Percentiles rank a stretch among this genome's conserved stretches.
These are phyloP conservation scores for Thermomucor indicae-seudaticae DNA, from an alignment of 371 early-diverging fungal species.

Conservation along the genomic window DNA sequence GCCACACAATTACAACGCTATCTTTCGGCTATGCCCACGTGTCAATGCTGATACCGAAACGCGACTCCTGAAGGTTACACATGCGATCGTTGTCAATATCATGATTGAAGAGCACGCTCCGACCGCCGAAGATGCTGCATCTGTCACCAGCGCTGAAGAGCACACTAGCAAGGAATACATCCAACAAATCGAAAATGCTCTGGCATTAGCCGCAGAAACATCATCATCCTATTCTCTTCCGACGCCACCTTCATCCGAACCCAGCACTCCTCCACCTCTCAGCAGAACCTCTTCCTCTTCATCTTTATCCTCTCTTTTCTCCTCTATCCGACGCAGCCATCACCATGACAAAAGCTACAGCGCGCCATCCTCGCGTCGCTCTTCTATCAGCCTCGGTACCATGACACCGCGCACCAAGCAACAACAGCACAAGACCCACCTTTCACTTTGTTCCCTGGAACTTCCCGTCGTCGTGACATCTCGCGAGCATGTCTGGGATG, in stretches of 20 bases:
- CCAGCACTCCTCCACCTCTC: constrained; percentile 23
- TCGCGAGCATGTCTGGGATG: constrained; percentile 36
- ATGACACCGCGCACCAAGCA: background rate
- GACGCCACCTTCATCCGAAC: constrained; percentile 14
- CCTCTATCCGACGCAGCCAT: constrained; percentile 5
- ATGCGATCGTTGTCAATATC: constrained; percentile 22
- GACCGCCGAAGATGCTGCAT: background rate
- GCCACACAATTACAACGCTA: constrained; percentile 22
- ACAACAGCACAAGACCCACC: background rate
- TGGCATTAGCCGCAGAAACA: background rate
- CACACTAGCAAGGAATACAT: constrained; percentile 1
- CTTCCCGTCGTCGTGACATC: constrained; percentile 42
- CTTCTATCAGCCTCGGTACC: constrained; percentile 12
- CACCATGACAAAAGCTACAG: background rate
- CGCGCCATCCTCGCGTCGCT: constrained; percentile 7
- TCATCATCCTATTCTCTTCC: background rate
- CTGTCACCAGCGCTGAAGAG: constrained; percentile 2
- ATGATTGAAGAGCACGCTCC: constrained; percentile 14
- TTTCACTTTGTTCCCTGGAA: constrained; percentile 33
- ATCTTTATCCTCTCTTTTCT: constrained; percentile 27
- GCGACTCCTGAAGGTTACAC: constrained; percentile 18
- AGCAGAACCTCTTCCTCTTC: constrained; percentile 39
- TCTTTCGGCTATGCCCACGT: constrained; percentile 28
- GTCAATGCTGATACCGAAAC: constrained; percentile 25
- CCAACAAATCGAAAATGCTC: constrained; percentile 5